These are phyloP conservation scores for Plectosphaerella plurivora DNA, from an alignment of 2,329 filamentous ascomycete genomes.

Conservation along the genomic window DNA sequence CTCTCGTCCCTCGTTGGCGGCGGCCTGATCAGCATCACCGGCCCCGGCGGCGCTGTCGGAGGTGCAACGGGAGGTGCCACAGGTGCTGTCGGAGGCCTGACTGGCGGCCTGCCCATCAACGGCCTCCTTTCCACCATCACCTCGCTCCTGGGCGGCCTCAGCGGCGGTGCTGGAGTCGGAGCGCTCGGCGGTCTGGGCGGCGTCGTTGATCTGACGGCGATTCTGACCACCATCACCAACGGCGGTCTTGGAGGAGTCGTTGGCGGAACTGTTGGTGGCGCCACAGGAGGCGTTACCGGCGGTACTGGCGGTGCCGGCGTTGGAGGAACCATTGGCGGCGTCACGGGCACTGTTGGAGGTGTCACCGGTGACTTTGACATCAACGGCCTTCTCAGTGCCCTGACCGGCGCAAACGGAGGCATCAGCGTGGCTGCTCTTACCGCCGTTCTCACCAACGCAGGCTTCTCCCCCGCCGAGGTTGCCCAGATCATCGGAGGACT, in stretches of 20 bases:
- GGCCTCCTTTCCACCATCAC: background rate
- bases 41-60: background rate
- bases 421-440: background rate
- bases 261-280: constrained; percentile 57
- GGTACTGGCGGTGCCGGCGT: background rate
- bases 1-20: background rate
- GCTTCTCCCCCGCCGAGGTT: background rate
- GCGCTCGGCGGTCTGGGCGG: background rate
- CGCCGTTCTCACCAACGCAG: background rate
- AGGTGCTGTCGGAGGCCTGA: too few species aligned
- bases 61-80: background rate
- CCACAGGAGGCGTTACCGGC: constrained; percentile 1
- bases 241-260: constrained; percentile 33
- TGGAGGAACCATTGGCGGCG: background rate
- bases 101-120: too few species aligned
- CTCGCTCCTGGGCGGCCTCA: constrained; percentile 1
- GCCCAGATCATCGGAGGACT: background rate
- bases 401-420: constrained; percentile 11
- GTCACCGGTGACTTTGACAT: constrained; percentile 11
- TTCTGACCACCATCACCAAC: background rate
- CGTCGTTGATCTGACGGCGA: background rate
- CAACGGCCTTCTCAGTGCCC: background rate
- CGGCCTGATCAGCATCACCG: background rate
- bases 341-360: background rate
- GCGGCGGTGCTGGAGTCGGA: background rate